These are phyloP conservation scores for Cokeromyces recurvatus DNA, from an alignment of 371 early-diverging fungal genomes.

Conservation along the genomic window DNA sequence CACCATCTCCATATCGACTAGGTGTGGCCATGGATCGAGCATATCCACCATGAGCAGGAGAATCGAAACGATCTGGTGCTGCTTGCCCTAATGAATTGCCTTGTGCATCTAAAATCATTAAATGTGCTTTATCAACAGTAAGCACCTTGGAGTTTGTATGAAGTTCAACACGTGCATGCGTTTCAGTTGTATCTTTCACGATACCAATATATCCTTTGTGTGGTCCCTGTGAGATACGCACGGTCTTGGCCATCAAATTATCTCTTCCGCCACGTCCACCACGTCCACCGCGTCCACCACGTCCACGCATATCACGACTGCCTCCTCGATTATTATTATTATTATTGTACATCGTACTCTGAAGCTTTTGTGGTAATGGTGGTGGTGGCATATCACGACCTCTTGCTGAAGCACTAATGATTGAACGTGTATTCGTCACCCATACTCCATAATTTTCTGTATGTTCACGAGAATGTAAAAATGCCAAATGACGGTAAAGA, in stretches of 20 bases:
- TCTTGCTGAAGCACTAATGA: slow-evolving; percentile 36
- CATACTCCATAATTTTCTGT: slow-evolving; percentile 64
- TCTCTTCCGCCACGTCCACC: slow-evolving; percentile 74
- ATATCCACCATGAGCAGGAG: slow-evolving; percentile 22
- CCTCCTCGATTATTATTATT: slow-evolving; percentile 1
- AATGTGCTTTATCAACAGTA: slow-evolving; percentile 69
- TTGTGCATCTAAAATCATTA: slow-evolving; percentile 53
- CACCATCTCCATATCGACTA: slow-evolving; percentile 44
- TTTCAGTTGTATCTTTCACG: slow-evolving; percentile 84
- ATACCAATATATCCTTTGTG: slow-evolving; percentile 98
- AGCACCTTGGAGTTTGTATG: slow-evolving; percentile 86
- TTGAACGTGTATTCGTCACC: slow-evolving; percentile 57
- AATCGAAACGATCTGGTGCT: slow-evolving; percentile 26
- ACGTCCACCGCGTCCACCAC: slow-evolving; percentile 54
- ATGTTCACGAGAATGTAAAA: slow-evolving; percentile 64
- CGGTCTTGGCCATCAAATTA: slow-evolving; percentile 83
- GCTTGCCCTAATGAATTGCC: slow-evolving; percentile 39
- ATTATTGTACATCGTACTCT: background rate
- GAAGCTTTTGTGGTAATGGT: slow-evolving; percentile 8
- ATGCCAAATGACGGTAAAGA: slow-evolving; percentile 62
- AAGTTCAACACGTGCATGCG: slow-evolving; percentile 87
- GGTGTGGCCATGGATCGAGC: slow-evolving; percentile 34
- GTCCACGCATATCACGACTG: slow-evolving; percentile 10
- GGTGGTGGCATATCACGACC: slow-evolving; percentile 6
- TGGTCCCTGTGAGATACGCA: slow-evolving; percentile 85